Base-by-base conservation (phyloP, 495 filamentous ascomycete genomes). In the Pseudotulostoma volvatum region DNA sequence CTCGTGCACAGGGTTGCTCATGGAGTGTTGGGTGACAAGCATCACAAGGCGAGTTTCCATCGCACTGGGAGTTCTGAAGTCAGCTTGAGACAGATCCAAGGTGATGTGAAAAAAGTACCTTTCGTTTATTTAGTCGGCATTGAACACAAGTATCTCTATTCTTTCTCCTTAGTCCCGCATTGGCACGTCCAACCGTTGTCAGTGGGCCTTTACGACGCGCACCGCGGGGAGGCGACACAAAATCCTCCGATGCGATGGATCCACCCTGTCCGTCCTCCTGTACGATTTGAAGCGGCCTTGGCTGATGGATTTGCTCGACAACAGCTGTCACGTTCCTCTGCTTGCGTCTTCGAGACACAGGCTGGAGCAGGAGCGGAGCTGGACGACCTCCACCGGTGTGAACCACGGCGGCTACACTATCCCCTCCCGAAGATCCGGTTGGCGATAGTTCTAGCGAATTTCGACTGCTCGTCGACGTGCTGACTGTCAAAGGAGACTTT, bases 61-160 rank as follows among this genome's bases (percentile, higher is more conserved):
- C 57, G 40, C 65, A 69, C 63, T 66, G 33, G 4, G 18, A n/a
- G n/a, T n/a, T 49, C 37, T 48, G 36, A 31, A 39, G 46, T 20
- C 31, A 16, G 13, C 33, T 7, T 5, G n/a, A 34, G 7, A 34
- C 9, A 16, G 23, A 17, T 3, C 18, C 13, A 16, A 3, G 23
- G 13, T 5, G 4, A 30, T n/a, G 36, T 8, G 0, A 15, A 9
- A 30, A 31, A 16, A 18, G 3, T 40, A 64, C 61, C 54, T 66
- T 66, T 48, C 63, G 61, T 49, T 66, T 66, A 45, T 66, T 66
- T 45, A 66, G 36, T 18, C 63, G 56, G 33, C 63, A 66, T 34
- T 66, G 63, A 4, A 66, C 63, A 50, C 63, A 66, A 17, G 63
- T 66, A 37, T 66, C 63, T 45, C 64, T 66, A 40, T 66, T 66